These are phyloP conservation scores for Falciphora oryzae DNA, from an alignment of 2,329 filamentous ascomycete genomes.

Conservation along the genomic window DNA sequence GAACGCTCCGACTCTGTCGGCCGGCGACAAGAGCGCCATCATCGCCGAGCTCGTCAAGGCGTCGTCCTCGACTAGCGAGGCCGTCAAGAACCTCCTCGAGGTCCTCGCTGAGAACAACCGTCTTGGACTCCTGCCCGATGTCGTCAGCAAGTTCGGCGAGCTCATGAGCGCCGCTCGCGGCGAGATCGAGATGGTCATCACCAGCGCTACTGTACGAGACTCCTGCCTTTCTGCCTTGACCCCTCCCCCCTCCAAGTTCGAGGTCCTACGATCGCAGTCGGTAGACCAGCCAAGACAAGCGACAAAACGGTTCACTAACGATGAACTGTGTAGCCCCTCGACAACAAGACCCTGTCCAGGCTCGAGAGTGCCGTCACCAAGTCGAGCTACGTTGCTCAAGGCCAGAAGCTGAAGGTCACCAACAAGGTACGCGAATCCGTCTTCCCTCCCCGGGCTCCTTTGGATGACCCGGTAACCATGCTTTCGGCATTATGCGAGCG, in stretches of 20 bases:
- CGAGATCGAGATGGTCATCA: conserved; percentile 90
- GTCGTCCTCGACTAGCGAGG: conserved; percentile 63
- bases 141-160: conserved; percentile 79
- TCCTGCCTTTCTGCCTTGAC: not conserved
- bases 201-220: conserved; percentile 71
- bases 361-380: conserved; percentile 85
- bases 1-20: conserved; percentile 69
- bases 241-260: not conserved
- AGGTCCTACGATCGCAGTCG: not conserved
- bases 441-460: not conserved
- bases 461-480: not conserved
- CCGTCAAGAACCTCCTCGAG: conserved; percentile 88
- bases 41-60: conserved; percentile 84
- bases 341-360: conserved; percentile 77
- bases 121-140: conserved; percentile 71
- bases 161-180: conserved; percentile 86
- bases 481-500: conserved; percentile 12
- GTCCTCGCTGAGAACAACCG: conserved; percentile 97
- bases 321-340: conserved; percentile 59
- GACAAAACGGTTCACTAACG: conserved; percentile 16
- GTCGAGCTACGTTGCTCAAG: conserved; percentile 79
- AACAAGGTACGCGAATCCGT: conserved; percentile 57
- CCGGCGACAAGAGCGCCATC: conserved; percentile 78
- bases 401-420: conserved; percentile 96
- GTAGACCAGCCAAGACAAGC: not conserved